Evolutionary conservation across 2,329 filamentous ascomycete genomes (phyloP).

Genomic region (Leptographium lundbergii): DNA sequence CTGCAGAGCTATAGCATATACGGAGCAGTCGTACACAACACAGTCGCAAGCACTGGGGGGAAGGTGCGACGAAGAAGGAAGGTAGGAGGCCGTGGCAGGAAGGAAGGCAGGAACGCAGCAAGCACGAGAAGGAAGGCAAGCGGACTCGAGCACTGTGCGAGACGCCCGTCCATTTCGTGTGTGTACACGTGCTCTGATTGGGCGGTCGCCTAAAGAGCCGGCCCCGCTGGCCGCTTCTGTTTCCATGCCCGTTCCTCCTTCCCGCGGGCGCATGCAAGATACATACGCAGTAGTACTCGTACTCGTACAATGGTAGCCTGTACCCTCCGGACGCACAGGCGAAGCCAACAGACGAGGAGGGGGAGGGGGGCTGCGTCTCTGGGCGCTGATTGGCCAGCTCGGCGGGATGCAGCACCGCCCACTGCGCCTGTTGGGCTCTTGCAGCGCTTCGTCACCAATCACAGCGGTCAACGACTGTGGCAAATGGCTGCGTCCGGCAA

Average conservation of each 20-base stretch:
- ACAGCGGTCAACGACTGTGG: not conserved
- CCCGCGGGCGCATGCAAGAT: not conserved
- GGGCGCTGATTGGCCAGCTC: conserved; percentile 4
- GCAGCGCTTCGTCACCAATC: conserved; percentile 10
- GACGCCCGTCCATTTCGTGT: too few relatives aligned
- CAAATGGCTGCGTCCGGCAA: not conserved
- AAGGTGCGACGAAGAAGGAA: too few relatives aligned
- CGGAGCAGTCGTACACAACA: too few relatives aligned
- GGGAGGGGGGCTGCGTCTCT: not conserved
- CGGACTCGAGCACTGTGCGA: too few relatives aligned
- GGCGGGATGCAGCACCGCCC: not conserved
- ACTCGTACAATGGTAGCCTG: not conserved
- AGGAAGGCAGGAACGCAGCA: too few relatives aligned
- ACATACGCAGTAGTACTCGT: not conserved
- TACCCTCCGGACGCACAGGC: not conserved
- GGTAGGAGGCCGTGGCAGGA: too few relatives aligned
- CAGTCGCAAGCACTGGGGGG: too few relatives aligned
- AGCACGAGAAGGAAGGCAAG: too few relatives aligned
- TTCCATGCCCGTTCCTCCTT: not conserved
- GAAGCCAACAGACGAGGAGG: not conserved
- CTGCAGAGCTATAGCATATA: too few relatives aligned
- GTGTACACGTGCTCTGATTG: too few relatives aligned
- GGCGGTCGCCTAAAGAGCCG: not conserved
- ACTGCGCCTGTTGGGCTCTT: conserved; percentile 1
- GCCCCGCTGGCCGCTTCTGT: not conserved